Evolutionary conservation across 2,329 filamentous ascomycete species (phyloP), one percentile per base, ranked within the genome.

Genomic region (Thelonectria discophora): DNA sequence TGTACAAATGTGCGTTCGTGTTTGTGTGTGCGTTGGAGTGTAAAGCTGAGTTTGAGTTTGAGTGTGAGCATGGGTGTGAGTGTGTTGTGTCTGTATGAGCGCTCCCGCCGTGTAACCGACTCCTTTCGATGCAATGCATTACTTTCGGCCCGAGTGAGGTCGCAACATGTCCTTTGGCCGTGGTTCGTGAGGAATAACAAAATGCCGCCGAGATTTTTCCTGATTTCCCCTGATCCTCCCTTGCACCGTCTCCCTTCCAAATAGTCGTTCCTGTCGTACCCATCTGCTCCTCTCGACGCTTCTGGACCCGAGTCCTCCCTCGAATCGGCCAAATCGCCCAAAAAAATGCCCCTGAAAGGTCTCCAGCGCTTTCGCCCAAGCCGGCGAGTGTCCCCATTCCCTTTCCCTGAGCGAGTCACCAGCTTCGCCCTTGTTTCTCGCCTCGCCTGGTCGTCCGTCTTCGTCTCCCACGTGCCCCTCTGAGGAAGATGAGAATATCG

Each of bases 121-220:
- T 71, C 69, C 69, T 67, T 66, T 63, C 65, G 58, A 71, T 71
- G 69, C 69, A 67, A 71, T 71, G 69, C 67, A 65, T 59, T 71
- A 70, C 65, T 69, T 45, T 65, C 65, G 67, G 65, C 58, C 65
- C 56, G 56, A 55, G 39, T 58, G 32, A 67, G n/a, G 42, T 20
- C 55, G 60, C 39, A 63, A 66, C 61, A 65, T 68, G 58, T 61
- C 57, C 40, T 58, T 64, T 27, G 48, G 51, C 52, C 60, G 47
- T 42, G 55, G 62, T 34, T 39, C 42, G 17, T 45, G 18, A 42
- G 47, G 47, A 61, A 61, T 61, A 64, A 54, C 30, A 60, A 68
- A 61, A 69, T 68, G 70, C 64, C 58, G 63, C 63, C 55, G 56
- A 37, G 47, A 55, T 68, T 66, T 65, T 60, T 55, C 51, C 51